Base-by-base conservation (phyloP, 2,329 filamentous ascomycete species). In the Endothia cerciana region DNA sequence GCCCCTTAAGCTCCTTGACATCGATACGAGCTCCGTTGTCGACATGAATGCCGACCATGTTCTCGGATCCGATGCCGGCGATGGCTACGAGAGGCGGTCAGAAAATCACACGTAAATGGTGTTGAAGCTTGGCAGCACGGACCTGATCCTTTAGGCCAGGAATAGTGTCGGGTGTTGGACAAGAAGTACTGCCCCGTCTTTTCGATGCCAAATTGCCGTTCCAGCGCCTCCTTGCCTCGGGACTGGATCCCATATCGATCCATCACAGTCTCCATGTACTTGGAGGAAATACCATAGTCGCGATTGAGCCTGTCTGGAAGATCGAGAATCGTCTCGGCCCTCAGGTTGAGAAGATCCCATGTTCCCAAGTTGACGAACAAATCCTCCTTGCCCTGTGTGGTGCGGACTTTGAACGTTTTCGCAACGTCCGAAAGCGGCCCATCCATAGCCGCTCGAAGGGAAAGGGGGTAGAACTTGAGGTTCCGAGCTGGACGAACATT, bases 101-200 rank as follows among this genome's bases (percentile, higher is more conserved):
- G 19, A 1, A 28, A 38, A 38, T 10, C 4, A 7, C 4, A 7
- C 1, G 15, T 40, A 6, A 4, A 1, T 11, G 53, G 7, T 56
- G 8, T 8, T 38, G 7, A 17, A 28, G 19, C 15, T 19, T 62
- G 5, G 49, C 36, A 13, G 19, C 36, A 72, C 77, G 68, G 64
- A 82, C 81, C 81, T n/a, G 72, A 78, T 58, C 76, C 76, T 63
- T 83, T 83, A 0, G 80, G 81, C 81, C 81, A 83, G 0, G 80
- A 82, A 68, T 83, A 83, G 68, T 83, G 81, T 0, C 76, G 72
- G 1, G 80, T 82, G 11, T 72, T 77, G n/a, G 74, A 71, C 4
- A 82, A 65, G 63, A 81, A 74, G 55, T 78, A 79, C 61, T 77
- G 72, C 1, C 68, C 69, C 0, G 77, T 76, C 25, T 77, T 74